Evolutionary conservation across 768 basidiomycete genomes (phyloP).

Genomic region (Postia placenta): DNA sequence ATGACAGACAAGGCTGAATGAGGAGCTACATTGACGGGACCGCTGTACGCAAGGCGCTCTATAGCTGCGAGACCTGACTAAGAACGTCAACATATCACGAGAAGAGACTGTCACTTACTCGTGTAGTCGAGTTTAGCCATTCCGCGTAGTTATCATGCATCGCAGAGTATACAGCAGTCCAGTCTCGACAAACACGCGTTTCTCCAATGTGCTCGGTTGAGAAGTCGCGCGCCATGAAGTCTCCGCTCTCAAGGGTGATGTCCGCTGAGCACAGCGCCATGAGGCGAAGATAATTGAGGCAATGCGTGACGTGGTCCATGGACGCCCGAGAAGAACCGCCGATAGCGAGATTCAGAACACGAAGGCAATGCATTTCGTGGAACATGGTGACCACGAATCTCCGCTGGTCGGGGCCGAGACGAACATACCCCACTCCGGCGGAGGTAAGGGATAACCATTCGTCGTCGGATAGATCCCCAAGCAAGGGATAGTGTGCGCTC

Average conservation of each 20-base stretch:
- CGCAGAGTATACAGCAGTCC: constrained; percentile 6
- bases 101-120: not conserved
- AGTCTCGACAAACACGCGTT: constrained; percentile 16
- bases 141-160: constrained; percentile 2
- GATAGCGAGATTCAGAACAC: constrained; percentile 19
- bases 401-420: constrained; percentile 13
- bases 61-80: no score
- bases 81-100: constrained; percentile 1
- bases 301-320: constrained; percentile 20
- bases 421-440: constrained; percentile 25
- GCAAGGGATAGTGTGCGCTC: constrained; percentile 22
- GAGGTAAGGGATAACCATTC: constrained; percentile 23
- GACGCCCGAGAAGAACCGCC: constrained; percentile 11
- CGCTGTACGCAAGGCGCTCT: no score
- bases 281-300: constrained; percentile 23
- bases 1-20: no score
- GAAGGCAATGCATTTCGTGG: constrained; percentile 25
- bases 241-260: constrained; percentile 22
- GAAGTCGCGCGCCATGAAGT: constrained; percentile 13
- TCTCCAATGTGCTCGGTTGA: constrained; percentile 8
- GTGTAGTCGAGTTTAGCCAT: constrained; percentile 4
- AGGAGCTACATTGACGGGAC: no score
- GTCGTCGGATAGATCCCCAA: constrained; percentile 17
- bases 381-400: constrained; percentile 19
- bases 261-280: constrained; percentile 22